Evolutionary conservation across 1,284 basidiomycete genomes (phyloP), one percentile per base, ranked within the genome.

Genomic region (Papiliotrema terrestris): DNA sequence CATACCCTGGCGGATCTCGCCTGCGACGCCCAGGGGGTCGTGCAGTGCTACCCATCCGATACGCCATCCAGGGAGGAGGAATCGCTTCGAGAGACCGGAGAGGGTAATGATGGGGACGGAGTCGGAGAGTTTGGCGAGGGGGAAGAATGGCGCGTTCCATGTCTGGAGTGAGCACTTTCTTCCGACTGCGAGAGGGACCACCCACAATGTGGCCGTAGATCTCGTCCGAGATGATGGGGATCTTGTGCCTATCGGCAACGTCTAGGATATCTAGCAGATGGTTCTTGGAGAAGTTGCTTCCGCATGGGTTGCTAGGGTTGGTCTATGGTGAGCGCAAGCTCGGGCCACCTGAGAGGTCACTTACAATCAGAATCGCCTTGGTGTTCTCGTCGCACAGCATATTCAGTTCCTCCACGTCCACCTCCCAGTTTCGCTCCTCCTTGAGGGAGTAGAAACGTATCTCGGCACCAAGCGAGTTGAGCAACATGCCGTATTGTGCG

Each of bases 221-320:
- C 66, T 77, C 75, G 45, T 77, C 75, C 1, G 75, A 65, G 26
- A 77, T 68, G 52, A 77, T 70, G 19, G 71, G 64, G 26, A 76
- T 58, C 45, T 71, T 70, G 59, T 67, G 55, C 19, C 60, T 52
- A 13, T 70, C 65, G 46, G 73, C 73, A 35, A 76, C 29, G 11
- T 61, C 56, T 2, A 76, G 57, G 44, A 77, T 66, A 11, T 61
- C 62, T 29, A 55, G 48, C n/a, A 76, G 56, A 49, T 75, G 73
- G 13, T 62, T 46, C 8, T 53, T 55, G 20, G 66, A 64, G 57
- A 67, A 76, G 66, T 76, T 76, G 49, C 66, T 69, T 6, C 76
- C 76, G 54, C 70, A 73, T 4, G 76, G 76, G 62, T 76, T 78
- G 22, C 68, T 70, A 0, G 76, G 76, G 62, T 74, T 76, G 55